A percentile compares a stretch with the other conserved stretches of the same genome.
phyloP scores from a whole-genome alignment of 148 eudicot species.

The Beta vulgaris region DNA sequence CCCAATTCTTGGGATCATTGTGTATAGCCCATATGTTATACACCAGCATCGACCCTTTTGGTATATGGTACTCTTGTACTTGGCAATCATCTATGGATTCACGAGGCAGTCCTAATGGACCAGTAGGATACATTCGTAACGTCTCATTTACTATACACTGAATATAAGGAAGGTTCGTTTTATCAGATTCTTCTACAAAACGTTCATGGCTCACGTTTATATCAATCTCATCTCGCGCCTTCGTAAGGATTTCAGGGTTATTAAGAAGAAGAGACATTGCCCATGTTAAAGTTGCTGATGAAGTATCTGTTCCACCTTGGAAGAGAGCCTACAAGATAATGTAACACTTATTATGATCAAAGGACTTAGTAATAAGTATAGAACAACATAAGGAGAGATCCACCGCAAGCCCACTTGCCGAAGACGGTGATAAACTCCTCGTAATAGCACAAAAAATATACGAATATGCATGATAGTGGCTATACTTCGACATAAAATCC shows the following conservation, averaged over 20 bases:
- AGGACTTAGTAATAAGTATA: no score
- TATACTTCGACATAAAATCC: no score
- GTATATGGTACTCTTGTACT: conserved; percentile 31
- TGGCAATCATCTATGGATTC: conserved; percentile 28
- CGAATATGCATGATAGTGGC: no score
- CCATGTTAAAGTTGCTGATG: conserved; percentile 37
- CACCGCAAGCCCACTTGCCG: no score
- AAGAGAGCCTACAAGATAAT: conserved; percentile 11
- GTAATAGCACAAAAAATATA: no score
- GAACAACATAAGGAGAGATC: no score
- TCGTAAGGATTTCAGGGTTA: conserved; percentile 33
- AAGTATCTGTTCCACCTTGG: conserved; percentile 38
- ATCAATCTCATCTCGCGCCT: conserved; percentile 35
- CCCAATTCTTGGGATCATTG: conserved; percentile 38
- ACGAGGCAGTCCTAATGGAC: conserved; percentile 27
- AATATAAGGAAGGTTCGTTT: conserved; percentile 33
- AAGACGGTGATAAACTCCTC: no score
- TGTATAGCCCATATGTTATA: conserved; percentile 45
- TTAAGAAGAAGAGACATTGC: conserved; percentile 38
- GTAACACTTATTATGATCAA: no score
- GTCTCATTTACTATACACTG: conserved; percentile 40
- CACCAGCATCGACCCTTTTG: conserved; percentile 35
- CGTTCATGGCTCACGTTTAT: conserved; percentile 18
- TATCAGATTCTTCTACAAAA: conserved; percentile 29
- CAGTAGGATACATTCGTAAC: conserved; percentile 34